Evolutionary conservation across 1,284 basidiomycete genomes (phyloP), one percentile per base, ranked within the genome.

Genomic region (Lentinula novae-zelandiae): DNA sequence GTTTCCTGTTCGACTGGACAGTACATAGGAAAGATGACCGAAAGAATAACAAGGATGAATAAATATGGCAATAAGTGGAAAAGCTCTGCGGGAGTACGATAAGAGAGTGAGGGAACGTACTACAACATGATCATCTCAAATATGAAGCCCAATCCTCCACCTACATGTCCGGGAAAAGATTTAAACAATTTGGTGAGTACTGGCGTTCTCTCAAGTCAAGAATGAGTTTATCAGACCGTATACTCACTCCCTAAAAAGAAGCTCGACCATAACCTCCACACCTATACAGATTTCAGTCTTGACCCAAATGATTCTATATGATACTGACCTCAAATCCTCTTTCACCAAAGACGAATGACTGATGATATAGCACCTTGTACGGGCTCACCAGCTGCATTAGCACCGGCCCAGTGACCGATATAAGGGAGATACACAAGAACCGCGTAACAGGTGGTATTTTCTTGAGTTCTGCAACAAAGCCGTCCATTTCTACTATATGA

Each of bases 381-480:
- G 78, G 73, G 2, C 79, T 75, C 17, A 92, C 69, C 6, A 93
- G 62, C 12, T 82, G 73, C 64, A 90, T 72, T 62, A 91, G 72
- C 42, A 82, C 77, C 0, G 92, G 83, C 0, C 89, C 38, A 0
- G 92, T 84, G 42, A 93, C 75, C 0, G 74, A 82, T 1, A 89
- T 69, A 2, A 85, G 84, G 1, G 89, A 86, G 9, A 75, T 77
- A 56, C 86, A 80, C 20, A 94, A 71, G 62, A 87, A 85, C 36
- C 93, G 83, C 2, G 94, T 95, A 20, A 96, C 89, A 51, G 92
- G 89, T 0, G 93, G 93, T 2, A 96, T 92, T 76, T 93, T 93
- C 66, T 78, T 80, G 57, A 93, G 73, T 76, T 93, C 90, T 39
- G 80, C 75, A 1, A 78, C 22, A 34, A 85, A 27, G 10, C 40